Conservation (phyloP, 2,329 filamentous ascomycete genomes). For the Trichoderma breve region DNA sequence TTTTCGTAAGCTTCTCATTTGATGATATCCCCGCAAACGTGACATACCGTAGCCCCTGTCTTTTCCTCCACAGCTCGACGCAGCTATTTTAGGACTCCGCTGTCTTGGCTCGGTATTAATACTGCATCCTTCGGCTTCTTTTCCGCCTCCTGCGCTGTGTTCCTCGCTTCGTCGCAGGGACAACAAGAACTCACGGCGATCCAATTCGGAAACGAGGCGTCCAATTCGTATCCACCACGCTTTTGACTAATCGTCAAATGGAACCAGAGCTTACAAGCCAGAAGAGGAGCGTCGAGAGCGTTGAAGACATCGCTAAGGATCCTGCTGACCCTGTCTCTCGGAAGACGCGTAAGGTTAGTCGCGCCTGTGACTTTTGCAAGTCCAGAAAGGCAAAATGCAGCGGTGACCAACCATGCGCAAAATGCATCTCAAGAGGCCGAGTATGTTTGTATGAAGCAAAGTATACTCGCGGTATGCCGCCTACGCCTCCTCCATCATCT, state of each 20-base stretch:
- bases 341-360: slow-evolving; percentile 34
- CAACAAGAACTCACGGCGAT: not conserved
- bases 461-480: slow-evolving; percentile 35
- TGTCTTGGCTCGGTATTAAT: not conserved
- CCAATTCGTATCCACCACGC: not conserved
- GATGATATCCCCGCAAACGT: not conserved
- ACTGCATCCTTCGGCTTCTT: slow-evolving; percentile 12
- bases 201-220: not conserved
- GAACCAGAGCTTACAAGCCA: not conserved
- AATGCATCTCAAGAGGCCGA: slow-evolving; percentile 30
- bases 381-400: slow-evolving; percentile 29
- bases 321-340: not conserved
- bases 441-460: slow-evolving; percentile 33
- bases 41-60: not conserved
- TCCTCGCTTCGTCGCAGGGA: not conserved
- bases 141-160: not conserved
- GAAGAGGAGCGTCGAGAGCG: not conserved
- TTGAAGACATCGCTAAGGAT: not conserved
- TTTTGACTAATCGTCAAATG: not conserved
- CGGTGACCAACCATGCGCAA: slow-evolving; percentile 34
- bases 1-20: not conserved
- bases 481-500: slow-evolving; percentile 31
- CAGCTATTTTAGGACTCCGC: slow-evolving; percentile 6
- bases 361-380: slow-evolving; percentile 34
- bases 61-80: not conserved